Conservation (phyloP, 2,329 filamentous ascomycete genomes). For the Coniochaeta sp. region DNA sequence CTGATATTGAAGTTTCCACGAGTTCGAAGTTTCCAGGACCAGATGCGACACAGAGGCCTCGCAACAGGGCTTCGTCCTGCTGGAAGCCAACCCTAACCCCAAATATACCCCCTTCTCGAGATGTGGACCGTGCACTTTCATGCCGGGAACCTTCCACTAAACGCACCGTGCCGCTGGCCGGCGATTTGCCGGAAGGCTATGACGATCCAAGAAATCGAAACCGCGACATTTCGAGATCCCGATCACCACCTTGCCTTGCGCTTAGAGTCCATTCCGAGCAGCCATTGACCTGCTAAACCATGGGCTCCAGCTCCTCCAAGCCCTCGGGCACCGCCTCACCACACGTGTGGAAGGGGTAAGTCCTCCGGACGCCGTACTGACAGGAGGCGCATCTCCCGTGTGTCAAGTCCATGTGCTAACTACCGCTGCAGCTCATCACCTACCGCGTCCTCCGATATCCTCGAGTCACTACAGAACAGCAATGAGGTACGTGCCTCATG, state of each 20-base stretch:
- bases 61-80: too few species aligned
- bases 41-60: too few species aligned
- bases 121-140: background rate
- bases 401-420: background rate
- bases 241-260: background rate
- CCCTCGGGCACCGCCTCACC: background rate
- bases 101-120: too few species aligned
- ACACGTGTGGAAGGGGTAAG: slow-evolving; percentile 3
- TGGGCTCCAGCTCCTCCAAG: slow-evolving; percentile 4
- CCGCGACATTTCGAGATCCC: background rate
- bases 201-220: background rate
- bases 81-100: too few species aligned
- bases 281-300: slow-evolving; percentile 3
- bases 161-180: background rate
- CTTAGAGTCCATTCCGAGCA: background rate
- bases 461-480: slow-evolving; percentile 77
- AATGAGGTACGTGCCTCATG: slow-evolving; percentile 57
- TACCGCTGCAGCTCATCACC: slow-evolving; percentile 29
- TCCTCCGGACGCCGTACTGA: background rate
- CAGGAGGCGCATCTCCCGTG: background rate
- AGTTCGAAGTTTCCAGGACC: too few species aligned
- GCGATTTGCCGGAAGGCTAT: background rate
- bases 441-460: slow-evolving; percentile 68
- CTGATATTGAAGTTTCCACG: too few species aligned
- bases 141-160: background rate